These are phyloP conservation scores for Colletotrichum tropicale DNA, from an alignment of 2,329 filamentous ascomycete genomes.

Conservation along the genomic window DNA sequence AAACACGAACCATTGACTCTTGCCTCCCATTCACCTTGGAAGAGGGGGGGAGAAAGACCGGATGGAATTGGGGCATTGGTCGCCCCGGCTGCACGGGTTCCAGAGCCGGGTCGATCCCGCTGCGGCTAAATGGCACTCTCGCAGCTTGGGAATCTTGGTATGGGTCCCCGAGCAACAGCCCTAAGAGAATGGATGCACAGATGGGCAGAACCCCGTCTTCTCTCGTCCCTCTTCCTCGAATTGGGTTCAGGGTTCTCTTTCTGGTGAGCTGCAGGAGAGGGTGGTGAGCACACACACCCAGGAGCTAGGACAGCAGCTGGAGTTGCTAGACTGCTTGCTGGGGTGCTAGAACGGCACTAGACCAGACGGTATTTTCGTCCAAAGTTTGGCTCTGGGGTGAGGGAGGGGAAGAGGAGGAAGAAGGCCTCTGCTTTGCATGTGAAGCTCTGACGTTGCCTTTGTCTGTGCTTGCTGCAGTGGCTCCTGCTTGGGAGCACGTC, in stretches of 20 bases:
- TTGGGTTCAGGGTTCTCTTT: background rate
- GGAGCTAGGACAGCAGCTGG: background rate
- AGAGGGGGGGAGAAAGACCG: background rate
- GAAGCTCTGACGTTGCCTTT: constrained; percentile 7
- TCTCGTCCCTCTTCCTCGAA: background rate
- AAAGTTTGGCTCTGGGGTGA: background rate
- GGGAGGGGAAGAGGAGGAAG: background rate
- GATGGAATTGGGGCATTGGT: constrained; percentile 3
- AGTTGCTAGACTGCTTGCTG: background rate
- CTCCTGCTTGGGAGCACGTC: background rate
- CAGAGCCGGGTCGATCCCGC: constrained; percentile 12
- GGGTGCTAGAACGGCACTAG: background rate
- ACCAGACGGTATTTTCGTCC: constrained; percentile 15
- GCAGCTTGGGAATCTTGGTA: background rate
- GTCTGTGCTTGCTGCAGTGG: background rate
- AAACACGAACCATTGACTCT: background rate
- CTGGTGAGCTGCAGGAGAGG: constrained; percentile 3
- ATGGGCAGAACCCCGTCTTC: background rate
- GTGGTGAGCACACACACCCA: background rate
- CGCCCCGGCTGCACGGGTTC: constrained; percentile 2
- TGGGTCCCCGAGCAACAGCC: constrained; percentile 12
- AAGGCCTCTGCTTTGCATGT: background rate
- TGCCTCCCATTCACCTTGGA: background rate
- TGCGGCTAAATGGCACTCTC: background rate
- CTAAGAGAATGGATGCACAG: background rate